These are phyloP conservation scores for Clohesyomyces aquaticus DNA, from an alignment of 495 filamentous ascomycete species.

Conservation along the genomic window DNA sequence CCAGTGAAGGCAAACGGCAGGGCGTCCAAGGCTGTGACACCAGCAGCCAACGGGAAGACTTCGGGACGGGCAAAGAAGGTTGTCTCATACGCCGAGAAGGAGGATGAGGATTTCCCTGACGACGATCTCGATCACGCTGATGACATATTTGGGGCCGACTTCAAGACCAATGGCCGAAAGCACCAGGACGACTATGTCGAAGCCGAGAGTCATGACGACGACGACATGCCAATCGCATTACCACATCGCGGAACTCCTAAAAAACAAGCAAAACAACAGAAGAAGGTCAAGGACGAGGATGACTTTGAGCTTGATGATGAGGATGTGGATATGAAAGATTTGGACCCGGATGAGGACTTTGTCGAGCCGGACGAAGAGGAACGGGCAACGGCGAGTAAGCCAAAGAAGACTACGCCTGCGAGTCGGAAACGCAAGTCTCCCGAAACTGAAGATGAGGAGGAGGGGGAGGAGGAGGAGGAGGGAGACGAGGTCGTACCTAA, in stretches of 20 bases:
- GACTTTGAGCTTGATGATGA: constrained; percentile 41
- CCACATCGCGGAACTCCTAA: constrained; percentile 38
- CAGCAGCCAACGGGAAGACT: constrained; percentile 35
- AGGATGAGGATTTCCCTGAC: constrained; percentile 46
- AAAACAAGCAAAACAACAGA: constrained; percentile 36
- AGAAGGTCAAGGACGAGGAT: constrained; percentile 41
- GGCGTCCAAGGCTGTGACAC: constrained; percentile 19
- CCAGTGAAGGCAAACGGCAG: constrained; percentile 38
- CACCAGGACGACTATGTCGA: constrained; percentile 49
- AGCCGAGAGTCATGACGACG: constrained; percentile 37
- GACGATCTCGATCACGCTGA: constrained; percentile 45
- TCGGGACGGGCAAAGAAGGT: constrained; percentile 34
- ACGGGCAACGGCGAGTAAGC: constrained; percentile 47
- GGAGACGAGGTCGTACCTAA: constrained; percentile 52
- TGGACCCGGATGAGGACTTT: constrained; percentile 49
- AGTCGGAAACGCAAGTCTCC: constrained; percentile 62
- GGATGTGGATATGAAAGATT: constrained; percentile 51
- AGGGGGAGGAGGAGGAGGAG: constrained; percentile 55
- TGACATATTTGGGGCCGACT: constrained; percentile 44
- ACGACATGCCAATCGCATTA: constrained; percentile 31
- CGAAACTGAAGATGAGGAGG: constrained; percentile 52
- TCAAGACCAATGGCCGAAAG: constrained; percentile 41
- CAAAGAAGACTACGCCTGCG: constrained; percentile 48
- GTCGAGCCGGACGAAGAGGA: constrained; percentile 47
- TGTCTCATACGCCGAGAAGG: constrained; percentile 41